Evolutionary conservation across 371 early-diverging fungal species (phyloP).

Genomic region (Mucor piriformis): DNA sequence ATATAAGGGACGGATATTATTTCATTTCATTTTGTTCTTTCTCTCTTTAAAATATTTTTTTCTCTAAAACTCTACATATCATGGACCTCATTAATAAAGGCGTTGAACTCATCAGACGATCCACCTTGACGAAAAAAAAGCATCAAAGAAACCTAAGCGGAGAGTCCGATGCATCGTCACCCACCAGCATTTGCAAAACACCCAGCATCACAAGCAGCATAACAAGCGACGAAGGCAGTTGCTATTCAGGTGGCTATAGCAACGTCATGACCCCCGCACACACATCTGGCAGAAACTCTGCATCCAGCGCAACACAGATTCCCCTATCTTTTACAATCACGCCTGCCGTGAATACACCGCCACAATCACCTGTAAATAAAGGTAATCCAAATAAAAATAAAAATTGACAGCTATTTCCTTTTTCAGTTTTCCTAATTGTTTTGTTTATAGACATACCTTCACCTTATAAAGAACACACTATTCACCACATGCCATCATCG

Average conservation of each 20-base stretch:
- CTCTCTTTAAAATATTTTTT: neutral
- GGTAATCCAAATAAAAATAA: neutral
- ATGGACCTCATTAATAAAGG: constrained; percentile 39
- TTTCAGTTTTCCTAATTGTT: neutral
- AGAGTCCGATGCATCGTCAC: constrained; percentile 18
- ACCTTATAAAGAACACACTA: constrained; percentile 5
- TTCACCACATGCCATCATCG: neutral
- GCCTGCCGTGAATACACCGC: constrained; percentile 14
- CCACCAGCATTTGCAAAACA: constrained; percentile 22
- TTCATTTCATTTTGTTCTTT: neutral
- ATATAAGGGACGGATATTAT: constrained; percentile 9
- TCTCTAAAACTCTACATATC: neutral
- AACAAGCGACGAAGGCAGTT: constrained; percentile 30
- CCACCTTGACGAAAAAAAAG: constrained; percentile 15
- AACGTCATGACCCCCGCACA: constrained; percentile 11
- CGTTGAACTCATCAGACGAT: constrained; percentile 26
- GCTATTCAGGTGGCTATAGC: constrained; percentile 20
- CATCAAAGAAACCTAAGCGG: constrained; percentile 14
- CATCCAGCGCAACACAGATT: constrained; percentile 13
- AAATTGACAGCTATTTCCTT: constrained; percentile 23
- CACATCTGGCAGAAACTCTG: constrained; percentile 19
- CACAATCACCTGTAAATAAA: constrained; percentile 18
- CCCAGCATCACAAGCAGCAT: constrained; percentile 33
- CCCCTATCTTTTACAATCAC: constrained; percentile 21
- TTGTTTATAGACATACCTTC: constrained; percentile 14